Base-by-base conservation (phyloP, 2,329 filamentous ascomycete genomes). In the Fusarium guadeloupense region DNA sequence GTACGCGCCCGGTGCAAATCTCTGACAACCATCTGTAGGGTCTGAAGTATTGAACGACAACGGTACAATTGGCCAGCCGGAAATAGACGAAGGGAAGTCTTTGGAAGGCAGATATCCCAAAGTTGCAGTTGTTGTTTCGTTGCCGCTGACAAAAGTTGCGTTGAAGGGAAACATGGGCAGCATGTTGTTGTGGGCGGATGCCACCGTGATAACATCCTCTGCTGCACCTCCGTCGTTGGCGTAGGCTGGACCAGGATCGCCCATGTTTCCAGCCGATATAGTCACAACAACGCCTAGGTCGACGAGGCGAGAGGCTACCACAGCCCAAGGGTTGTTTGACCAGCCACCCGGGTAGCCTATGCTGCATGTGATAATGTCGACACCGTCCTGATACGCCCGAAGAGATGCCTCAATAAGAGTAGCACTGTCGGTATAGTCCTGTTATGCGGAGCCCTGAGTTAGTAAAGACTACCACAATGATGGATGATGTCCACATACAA, bases 231-330 rank as follows among this genome's bases (percentile, higher is more conserved):
- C 80, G 5, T 71, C 74, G 35, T 71, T 73, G 6, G 74, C 73
- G 25, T 75, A 77, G 65, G 81, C 80, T 0, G 79, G 69, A 3
- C 80, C 80, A 14, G 69, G 62, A 6, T 67, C 67, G 13, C 80
- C 80, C 8, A 74, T 72, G 46, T 83, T 83, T 23, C 80, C 80
- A 7, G 75, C 77, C 1, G 79, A 74, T 20, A 81, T 74, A 6
- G 77, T 76, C 26, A 80, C 73, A 9, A 79, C 74, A 7, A 81
- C 72, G 6, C 79, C 79, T 6, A 76, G 70, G 8, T 79, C 75
- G 10, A 76, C 74, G 33, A 76, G 68, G n/a, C 70, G 59, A 12
- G 70, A 70, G 20, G 71, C 70, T 2, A 76, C 66, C 4, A 67
- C 62, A 5, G 72, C 72, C 74, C 70, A 75, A 9, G 72, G 71